Evolutionary conservation across 2,329 filamentous ascomycete genomes (phyloP).

Genomic region (Neoascochyta sp.): DNA sequence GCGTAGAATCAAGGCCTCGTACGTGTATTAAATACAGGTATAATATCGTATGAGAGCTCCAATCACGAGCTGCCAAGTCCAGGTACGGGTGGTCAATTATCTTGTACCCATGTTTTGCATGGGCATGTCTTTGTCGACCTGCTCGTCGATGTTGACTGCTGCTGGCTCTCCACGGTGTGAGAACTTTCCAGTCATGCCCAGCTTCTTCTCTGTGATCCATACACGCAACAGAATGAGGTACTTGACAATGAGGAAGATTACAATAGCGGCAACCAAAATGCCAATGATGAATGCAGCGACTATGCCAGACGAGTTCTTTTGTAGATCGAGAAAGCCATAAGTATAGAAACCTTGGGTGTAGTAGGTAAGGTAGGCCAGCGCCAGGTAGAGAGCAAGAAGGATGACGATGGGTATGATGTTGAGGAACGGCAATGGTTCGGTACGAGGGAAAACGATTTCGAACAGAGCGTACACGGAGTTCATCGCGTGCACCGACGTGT

Average conservation of each 20-base stretch:
- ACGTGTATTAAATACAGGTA: conserved; percentile 5
- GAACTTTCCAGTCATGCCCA: conserved; percentile 41
- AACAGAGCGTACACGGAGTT: conserved; percentile 73
- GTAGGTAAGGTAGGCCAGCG: conserved; percentile 68
- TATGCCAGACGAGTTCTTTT: conserved; percentile 46
- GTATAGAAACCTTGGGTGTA: conserved; percentile 70
- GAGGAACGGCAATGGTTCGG: conserved; percentile 58
- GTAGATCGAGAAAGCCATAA: conserved; percentile 70
- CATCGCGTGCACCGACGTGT: conserved; percentile 70
- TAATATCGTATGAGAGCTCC: neutral
- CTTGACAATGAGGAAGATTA: conserved; percentile 43
- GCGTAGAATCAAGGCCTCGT: neutral
- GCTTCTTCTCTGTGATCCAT: conserved; percentile 45
- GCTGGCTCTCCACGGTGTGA: conserved; percentile 7
- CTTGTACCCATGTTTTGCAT: conserved; percentile 17
- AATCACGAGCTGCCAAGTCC: too few species aligned
- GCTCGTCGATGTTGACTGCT: conserved; percentile 8
- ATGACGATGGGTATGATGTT: conserved; percentile 66
- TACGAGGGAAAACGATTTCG: conserved; percentile 68
- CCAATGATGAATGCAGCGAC: conserved; percentile 63
- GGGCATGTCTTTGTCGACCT: conserved; percentile 16
- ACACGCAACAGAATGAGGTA: conserved; percentile 40
- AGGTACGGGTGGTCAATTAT: too few species aligned
- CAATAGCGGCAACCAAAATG: conserved; percentile 38
- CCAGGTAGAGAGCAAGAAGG: conserved; percentile 69